phyloP scores from a whole-genome alignment of 305 asterid species.

The Ilex paraguariensis region DNA sequence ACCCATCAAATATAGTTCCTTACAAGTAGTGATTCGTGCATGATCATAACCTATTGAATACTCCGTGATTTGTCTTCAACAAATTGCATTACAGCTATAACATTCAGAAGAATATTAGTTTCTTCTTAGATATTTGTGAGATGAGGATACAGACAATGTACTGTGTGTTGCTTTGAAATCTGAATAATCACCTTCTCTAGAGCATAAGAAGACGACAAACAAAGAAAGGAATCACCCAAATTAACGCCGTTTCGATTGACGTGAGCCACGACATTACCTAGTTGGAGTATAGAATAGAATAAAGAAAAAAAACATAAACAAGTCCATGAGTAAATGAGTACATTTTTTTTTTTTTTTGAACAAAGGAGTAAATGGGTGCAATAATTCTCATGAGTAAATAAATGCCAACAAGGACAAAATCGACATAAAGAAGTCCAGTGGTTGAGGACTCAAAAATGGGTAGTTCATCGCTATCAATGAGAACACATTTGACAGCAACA shows the following conservation, averaged over 20 bases:
- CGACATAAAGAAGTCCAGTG: neutral
- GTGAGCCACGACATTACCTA: constrained; percentile 38
- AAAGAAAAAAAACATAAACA: constrained; percentile 10
- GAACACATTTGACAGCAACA: neutral
- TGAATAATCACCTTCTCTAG: constrained; percentile 11
- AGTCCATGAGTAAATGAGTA: constrained; percentile 1
- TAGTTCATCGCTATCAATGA: constrained; percentile 16
- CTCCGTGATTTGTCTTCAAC: too few species aligned
- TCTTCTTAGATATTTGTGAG: constrained; percentile 27
- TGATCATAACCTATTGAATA: too few species aligned
- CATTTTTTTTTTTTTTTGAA: too few species aligned
- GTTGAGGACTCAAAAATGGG: constrained; percentile 14
- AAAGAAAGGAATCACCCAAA: constrained; percentile 65
- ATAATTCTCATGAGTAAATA: too few species aligned
- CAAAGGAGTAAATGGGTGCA: too few species aligned
- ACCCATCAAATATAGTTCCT: too few species aligned
- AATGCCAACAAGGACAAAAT: too few species aligned
- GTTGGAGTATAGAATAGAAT: neutral
- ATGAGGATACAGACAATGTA: constrained; percentile 19
- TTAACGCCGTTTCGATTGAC: constrained; percentile 70
- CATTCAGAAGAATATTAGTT: constrained; percentile 47
- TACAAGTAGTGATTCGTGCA: too few species aligned
- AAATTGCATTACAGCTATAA: constrained; percentile 3
- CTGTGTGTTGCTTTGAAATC: constrained; percentile 35
- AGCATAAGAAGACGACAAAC: constrained; percentile 39